These are phyloP conservation scores for Acmispon strigosus DNA, from an alignment of 306 rosid genomes.

Conservation along the genomic window DNA sequence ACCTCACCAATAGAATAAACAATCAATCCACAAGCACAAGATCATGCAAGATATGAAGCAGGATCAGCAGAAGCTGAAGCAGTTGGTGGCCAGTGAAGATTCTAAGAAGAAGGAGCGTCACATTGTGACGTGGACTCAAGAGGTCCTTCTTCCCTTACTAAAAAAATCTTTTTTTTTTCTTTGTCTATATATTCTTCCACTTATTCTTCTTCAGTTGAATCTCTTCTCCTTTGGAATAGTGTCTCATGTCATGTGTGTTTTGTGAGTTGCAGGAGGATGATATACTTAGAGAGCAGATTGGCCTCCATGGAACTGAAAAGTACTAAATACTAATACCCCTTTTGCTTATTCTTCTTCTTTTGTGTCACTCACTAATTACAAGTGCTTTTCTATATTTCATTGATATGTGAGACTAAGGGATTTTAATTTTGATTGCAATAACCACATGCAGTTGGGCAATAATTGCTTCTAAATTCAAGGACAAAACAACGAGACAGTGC, in stretches of 20 bases:
- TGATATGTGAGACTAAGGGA: constrained; percentile 12
- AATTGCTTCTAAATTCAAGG: constrained; percentile 95
- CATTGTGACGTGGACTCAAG: constrained; percentile 93
- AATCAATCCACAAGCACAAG: not conserved
- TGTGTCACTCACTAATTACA: not conserved
- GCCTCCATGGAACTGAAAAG: constrained; percentile 90
- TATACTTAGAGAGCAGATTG: constrained; percentile 76
- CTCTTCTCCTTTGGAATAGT: not conserved
- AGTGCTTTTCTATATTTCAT: not conserved
- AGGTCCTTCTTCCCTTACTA: constrained; percentile 42
- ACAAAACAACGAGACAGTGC: constrained; percentile 98
- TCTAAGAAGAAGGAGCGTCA: constrained; percentile 99
- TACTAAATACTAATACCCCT: constrained; percentile 24
- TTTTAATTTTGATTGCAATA: constrained; percentile 17
- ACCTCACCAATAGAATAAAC: constrained; percentile 26
- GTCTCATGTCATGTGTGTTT: constrained; percentile 25
- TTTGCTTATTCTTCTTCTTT: constrained; percentile 14
- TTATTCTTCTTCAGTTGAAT: not conserved
- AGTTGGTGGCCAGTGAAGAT: constrained; percentile 47
- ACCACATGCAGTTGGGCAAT: constrained; percentile 71
- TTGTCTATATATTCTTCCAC: not conserved
- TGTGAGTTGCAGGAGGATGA: constrained; percentile 90
- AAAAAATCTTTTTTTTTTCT: not conserved
- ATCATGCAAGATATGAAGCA: constrained; percentile 57
- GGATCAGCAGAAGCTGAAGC: constrained; percentile 31